Base-by-base conservation (phyloP, 1,139 yeast genomes). In the Yamadazyma dushanensis region DNA sequence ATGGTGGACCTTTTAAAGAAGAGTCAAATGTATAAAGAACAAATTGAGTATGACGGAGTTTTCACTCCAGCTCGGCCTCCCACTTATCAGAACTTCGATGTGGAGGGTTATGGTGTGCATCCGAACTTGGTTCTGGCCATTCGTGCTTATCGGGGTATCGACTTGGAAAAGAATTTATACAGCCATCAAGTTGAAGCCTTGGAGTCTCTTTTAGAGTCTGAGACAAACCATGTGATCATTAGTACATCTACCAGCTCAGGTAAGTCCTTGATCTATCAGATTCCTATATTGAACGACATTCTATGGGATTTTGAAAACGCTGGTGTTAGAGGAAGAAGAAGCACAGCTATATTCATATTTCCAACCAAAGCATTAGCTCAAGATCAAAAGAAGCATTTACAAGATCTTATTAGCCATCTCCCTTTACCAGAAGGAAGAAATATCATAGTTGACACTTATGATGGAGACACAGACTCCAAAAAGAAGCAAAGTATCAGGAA, bases 341-440 rank as follows among this genome's bases (percentile, higher is more conserved):
- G 67, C 14, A 85, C 96, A 0, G 88, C 96, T 3, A 70, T 94
- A 64, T 88, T 86, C 50, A 80, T 92, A 7, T 92, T 92, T 51
- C 98, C 99, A 1, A 92, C 99, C 0, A 92, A 92, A 53, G 98
- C 99, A 0, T 66, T 92, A 32, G 97, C 98, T 0, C 98, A 92
- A 54, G 98, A 92, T 63, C 99, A 92, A 59, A 83, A 82, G 50
- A 67, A 96, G 34, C 82, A 95, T 10, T 66, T 94, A 37, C 70
- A 73, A 35, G 77, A 74, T 21, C 63, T 89, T n/a, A 63, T 87
- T 18, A 57, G 59, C 5, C 56, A 61, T 26, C 63, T 82, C 29
- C 71, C 72, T 1, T 40, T 61, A 2, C 49, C 50, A 56, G 64
- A 25, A 39, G 42, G 39, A 14, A 44, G 62, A 21, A 59, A 61